A percentile compares a stretch with the other conserved stretches of the same genome.
phyloP scores from a whole-genome alignment of 2,329 filamentous ascomycete genomes.

The Botryotinia convoluta region DNA sequence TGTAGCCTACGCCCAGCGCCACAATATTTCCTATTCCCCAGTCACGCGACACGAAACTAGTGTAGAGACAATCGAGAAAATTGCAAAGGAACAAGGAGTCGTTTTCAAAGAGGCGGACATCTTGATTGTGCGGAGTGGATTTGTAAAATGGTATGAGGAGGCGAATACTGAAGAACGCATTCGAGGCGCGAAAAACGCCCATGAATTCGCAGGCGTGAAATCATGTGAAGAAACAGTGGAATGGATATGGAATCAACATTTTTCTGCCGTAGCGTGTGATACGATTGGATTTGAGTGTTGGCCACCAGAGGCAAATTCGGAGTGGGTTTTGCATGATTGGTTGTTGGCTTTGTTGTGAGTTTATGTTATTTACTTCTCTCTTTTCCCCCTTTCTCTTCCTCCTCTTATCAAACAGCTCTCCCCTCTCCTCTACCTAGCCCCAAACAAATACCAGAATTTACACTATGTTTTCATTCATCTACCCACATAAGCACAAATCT shows the following conservation, averaged over 20 bases:
- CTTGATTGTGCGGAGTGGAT: constrained; percentile 49
- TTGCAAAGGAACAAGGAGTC: constrained; percentile 46
- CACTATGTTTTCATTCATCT: not conserved
- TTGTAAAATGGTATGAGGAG: constrained; percentile 41
- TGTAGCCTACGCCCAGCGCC: constrained; percentile 41
- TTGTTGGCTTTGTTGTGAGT: constrained; percentile 28
- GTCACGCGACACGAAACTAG: constrained; percentile 40
- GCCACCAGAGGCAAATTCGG: constrained; percentile 28
- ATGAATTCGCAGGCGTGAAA: constrained; percentile 28
- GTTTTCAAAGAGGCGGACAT: constrained; percentile 49
- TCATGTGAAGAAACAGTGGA: constrained; percentile 27
- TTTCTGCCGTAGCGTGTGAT: constrained; percentile 36
- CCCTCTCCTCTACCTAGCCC: not conserved
- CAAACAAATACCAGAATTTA: not conserved
- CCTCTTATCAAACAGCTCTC: too few species aligned
- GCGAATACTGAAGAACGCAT: constrained; percentile 21
- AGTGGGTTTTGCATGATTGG: constrained; percentile 32
- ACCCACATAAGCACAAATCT: not conserved
- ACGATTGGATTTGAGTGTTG: constrained; percentile 33
- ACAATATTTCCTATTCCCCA: constrained; percentile 38
- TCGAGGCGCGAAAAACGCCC: constrained; percentile 14
- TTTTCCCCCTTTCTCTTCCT: too few species aligned
- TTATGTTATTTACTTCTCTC: not conserved
- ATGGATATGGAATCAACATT: constrained; percentile 36
- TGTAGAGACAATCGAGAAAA: constrained; percentile 43